Conservation (phyloP, 257 asterid species). For the Osmanthus fragrans region DNA sequence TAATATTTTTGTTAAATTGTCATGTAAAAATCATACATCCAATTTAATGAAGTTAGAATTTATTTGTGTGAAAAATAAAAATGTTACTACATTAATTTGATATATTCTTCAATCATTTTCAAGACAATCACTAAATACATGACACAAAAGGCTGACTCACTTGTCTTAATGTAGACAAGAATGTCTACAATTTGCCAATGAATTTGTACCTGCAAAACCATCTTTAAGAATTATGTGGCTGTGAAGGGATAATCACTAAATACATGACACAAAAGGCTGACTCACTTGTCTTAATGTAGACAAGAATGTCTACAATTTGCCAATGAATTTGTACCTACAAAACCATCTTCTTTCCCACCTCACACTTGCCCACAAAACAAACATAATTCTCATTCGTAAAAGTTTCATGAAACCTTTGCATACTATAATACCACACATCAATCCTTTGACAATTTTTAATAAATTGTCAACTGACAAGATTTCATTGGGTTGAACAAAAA, state of each 20-base stretch:
- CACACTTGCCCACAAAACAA: not conserved
- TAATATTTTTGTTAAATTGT: too few relatives aligned
- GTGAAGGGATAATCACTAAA: not conserved
- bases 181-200: not conserved
- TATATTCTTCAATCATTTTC: too few relatives aligned
- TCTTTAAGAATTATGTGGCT: conserved; percentile 25
- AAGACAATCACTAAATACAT: not conserved
- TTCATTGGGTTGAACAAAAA: too few relatives aligned
- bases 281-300: conserved; percentile 27
- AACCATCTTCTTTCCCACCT: not conserved
- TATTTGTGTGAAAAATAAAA: too few relatives aligned
- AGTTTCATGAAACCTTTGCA: too few relatives aligned
- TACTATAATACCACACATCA: too few relatives aligned
- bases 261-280: conserved; percentile 26
- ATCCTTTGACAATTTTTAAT: too few relatives aligned
- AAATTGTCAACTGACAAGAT: too few relatives aligned
- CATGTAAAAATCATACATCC: too few relatives aligned
- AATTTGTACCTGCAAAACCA: not conserved
- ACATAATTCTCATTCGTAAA: too few relatives aligned
- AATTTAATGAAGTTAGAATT: too few relatives aligned
- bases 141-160: conserved; percentile 30
- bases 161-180: conserved; percentile 24
- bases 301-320: not conserved
- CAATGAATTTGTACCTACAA: not conserved
- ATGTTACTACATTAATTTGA: too few relatives aligned